A percentile compares a stretch with the other conserved stretches of the same genome.
phyloP scores from a whole-genome alignment of 352 stramenopile genomes.

The Phytophthora tentaculata region DNA sequence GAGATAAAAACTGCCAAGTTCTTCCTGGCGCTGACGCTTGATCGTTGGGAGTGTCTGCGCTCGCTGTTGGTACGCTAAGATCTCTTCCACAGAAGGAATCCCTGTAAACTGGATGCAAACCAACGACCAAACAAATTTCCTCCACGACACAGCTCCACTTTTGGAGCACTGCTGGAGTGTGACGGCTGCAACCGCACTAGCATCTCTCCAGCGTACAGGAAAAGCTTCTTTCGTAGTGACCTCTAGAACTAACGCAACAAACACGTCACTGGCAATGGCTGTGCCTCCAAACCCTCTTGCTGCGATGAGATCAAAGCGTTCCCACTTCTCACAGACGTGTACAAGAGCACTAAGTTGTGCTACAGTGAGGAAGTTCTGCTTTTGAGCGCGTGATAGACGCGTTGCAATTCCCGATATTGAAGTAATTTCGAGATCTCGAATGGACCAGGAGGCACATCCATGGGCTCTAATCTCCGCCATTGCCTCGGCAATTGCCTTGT shows the following conservation, averaged over 20 bases:
- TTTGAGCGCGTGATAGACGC: conserved; percentile 19
- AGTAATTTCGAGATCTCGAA: conserved; percentile 5
- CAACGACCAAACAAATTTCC: conserved; percentile 47
- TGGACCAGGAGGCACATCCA: conserved; percentile 30
- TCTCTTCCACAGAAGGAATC: conserved; percentile 35
- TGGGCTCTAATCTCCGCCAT: conserved; percentile 32
- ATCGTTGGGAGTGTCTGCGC: conserved; percentile 1
- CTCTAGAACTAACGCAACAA: conserved; percentile 47
- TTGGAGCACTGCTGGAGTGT: conserved; percentile 33
- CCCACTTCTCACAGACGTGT: conserved; percentile 21
- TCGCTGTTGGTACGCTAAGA: conserved; percentile 29
- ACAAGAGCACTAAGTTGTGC: conserved; percentile 28
- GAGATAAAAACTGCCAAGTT: conserved; percentile 10
- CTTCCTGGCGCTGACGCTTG: conserved; percentile 11
- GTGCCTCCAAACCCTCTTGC: conserved; percentile 6
- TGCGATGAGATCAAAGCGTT: conserved; percentile 18
- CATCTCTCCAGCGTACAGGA: conserved; percentile 43
- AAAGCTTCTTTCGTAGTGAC: conserved; percentile 39
- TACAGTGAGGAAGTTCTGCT: conserved; percentile 36
- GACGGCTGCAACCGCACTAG: conserved; percentile 40
- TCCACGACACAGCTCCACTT: conserved; percentile 37
- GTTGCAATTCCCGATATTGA: conserved; percentile 8
- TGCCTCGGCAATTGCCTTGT: conserved; percentile 30
- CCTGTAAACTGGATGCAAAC: conserved; percentile 44
- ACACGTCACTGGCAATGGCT: conserved; percentile 36